These are phyloP conservation scores for Taxillus chinensis DNA, from an alignment of 164 flowering plant genomes.

Conservation along the genomic window DNA sequence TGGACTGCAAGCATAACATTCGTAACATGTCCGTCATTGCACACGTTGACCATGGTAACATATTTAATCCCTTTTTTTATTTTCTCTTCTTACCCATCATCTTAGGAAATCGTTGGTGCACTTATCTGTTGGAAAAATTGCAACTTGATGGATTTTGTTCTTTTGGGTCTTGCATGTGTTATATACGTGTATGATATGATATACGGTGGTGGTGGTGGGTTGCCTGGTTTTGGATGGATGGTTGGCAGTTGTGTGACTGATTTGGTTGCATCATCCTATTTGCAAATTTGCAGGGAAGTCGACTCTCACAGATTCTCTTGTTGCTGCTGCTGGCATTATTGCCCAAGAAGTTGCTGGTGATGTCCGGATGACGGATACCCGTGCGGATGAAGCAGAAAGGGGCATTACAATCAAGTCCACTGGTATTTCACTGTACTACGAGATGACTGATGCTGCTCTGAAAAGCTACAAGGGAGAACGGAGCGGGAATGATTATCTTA, in stretches of 20 bases:
- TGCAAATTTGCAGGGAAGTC: conserved; percentile 1
- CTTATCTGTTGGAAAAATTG: too few relatives aligned
- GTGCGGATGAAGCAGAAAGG: conserved; percentile 4
- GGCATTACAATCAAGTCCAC: not conserved
- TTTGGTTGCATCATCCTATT: not conserved
- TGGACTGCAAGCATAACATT: conserved; percentile 1
- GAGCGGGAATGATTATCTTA: not conserved
- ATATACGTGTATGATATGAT: too few relatives aligned
- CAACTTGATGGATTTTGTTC: too few relatives aligned
- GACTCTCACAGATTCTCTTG: conserved; percentile 3
- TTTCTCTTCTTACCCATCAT: too few relatives aligned
- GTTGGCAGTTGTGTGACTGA: too few relatives aligned
- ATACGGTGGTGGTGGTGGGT: too few relatives aligned
- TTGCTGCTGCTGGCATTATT: conserved; percentile 1
- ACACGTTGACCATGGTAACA: conserved; percentile 3
- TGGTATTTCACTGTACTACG: conserved; percentile 3
- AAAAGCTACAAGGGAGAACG: conserved; percentile 1
- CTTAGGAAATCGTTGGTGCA: too few relatives aligned
- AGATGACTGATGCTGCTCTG: not conserved
- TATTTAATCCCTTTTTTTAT: not conserved
- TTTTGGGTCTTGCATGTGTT: too few relatives aligned
- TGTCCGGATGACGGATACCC: conserved; percentile 3
- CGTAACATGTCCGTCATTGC: conserved; percentile 4
- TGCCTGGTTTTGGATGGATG: too few relatives aligned
- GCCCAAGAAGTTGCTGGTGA: conserved; percentile 5